Conservation (phyloP, 2,329 filamentous ascomycete genomes). For the Tolypocladium cylindrosporum region DNA sequence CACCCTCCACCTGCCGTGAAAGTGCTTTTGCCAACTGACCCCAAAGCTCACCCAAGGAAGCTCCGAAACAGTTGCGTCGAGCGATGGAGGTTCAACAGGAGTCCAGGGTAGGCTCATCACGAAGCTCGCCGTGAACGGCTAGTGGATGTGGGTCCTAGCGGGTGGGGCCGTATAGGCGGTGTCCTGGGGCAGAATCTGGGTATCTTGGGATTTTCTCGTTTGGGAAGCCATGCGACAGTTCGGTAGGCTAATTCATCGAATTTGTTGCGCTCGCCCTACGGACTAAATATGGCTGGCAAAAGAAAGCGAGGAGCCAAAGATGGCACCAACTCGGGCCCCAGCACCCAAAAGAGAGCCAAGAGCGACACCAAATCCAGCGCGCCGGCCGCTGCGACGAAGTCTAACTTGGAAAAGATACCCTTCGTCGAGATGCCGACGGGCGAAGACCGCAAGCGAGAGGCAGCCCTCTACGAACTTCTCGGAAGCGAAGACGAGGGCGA, state of each 20-base stretch:
- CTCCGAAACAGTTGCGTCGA: neutral
- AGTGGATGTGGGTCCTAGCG: too few relatives aligned
- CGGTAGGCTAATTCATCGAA: neutral
- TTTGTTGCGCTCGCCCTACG: neutral
- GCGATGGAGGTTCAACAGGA: neutral
- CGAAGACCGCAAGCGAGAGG: slow-evolving; percentile 48
- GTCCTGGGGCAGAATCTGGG: neutral
- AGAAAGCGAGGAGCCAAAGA: slow-evolving; percentile 24
- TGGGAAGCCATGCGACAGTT: neutral
- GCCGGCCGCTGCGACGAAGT: slow-evolving; percentile 12
- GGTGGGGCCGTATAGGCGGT: neutral
- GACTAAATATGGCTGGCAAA: slow-evolving; percentile 21
- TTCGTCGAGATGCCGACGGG: slow-evolving; percentile 43
- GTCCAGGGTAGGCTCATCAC: neutral
- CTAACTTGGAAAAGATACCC: slow-evolving; percentile 21
- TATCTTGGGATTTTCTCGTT: neutral
- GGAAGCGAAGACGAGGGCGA: slow-evolving; percentile 48
- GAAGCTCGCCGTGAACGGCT: neutral
- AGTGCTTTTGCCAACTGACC: neutral
- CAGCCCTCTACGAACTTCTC: slow-evolving; percentile 49
- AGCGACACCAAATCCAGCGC: slow-evolving; percentile 12
- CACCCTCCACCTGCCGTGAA: neutral
- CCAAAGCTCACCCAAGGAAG: neutral
- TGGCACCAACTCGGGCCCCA: slow-evolving; percentile 13
- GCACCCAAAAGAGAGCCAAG: slow-evolving; percentile 22